Base-by-base conservation (phyloP, 139 green algal species). In the Chlorella sp. region DNA sequence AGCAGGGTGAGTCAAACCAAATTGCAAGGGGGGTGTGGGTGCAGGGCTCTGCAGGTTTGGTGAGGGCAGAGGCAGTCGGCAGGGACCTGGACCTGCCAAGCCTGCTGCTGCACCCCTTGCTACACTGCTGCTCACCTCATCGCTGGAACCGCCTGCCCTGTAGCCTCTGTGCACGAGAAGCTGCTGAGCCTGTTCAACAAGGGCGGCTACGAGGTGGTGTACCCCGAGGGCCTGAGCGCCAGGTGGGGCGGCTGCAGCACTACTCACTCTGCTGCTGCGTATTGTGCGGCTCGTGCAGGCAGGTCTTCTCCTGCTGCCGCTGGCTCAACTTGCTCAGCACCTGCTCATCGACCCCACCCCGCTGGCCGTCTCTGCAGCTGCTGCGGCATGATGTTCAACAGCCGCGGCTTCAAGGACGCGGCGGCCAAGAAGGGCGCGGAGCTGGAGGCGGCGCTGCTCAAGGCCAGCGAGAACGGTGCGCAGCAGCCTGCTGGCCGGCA, bases 381-480 rank as follows among this genome's bases (percentile, higher is more conserved):
- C 92, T 98, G 95, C 85, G 97, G 97, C 71, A 98, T 98, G 95
- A 95, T 98, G 91, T 98, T 99, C 94, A 98, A 98, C 92, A 95
- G 84, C 44, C 86, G 95, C 23, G 96, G 95, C 32, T 96, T 98
- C 89, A 97, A 97, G 89, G 93, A 95, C 38, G 94, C 95, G 1
- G 94, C 95, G 13, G 88, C 83, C 36, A 79, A 80, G 44, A 94
- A 94, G 88, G 93, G 85, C 41, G 36, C 74, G 18, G 89, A 95
- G 74, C 90, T 98, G 70, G 94, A 98, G 91, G 83, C 89, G 36
- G 89, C 92, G 38, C 88, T 99, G 71, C 47, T 98, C n/a, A 92
- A 96, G 86, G 96, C 95, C n/a, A 95, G 89, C 64, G 90, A 98
- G 64, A 70, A 70, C 78, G 78, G 51, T 60, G 62, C 11, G 28